These are phyloP conservation scores for Trichoderma citrinoviride DNA, from an alignment of 2,329 filamentous ascomycete genomes.

Conservation along the genomic window DNA sequence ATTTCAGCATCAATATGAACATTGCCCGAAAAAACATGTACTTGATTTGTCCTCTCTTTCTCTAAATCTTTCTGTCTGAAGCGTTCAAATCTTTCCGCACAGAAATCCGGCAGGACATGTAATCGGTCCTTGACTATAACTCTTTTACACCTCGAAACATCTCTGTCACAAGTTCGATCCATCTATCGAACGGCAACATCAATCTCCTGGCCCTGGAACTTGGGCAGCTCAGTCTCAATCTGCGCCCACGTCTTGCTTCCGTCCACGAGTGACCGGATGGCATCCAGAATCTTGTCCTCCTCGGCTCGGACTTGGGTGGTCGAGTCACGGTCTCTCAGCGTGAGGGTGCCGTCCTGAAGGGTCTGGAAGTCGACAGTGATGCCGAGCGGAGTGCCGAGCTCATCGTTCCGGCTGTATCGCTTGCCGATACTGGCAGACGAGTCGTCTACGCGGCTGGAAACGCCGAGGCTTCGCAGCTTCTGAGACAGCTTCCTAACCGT, in stretches of 20 bases:
- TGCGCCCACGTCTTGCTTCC: slow-evolving; percentile 61
- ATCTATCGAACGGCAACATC: slow-evolving; percentile 42
- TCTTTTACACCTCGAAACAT: background rate
- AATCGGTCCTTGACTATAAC: background rate
- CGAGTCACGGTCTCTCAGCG: slow-evolving; percentile 84
- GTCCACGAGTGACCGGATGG: slow-evolving; percentile 57
- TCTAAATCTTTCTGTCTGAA: background rate
- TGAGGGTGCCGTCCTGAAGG: slow-evolving; percentile 80
- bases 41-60: background rate
- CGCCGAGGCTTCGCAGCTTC: slow-evolving; percentile 70
- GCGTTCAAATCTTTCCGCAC: background rate
- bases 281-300: slow-evolving; percentile 74
- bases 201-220: slow-evolving; percentile 75
- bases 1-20: background rate
- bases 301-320: slow-evolving; percentile 86
- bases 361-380: slow-evolving; percentile 97
- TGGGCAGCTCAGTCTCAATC: slow-evolving; percentile 73
- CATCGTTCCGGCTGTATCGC: slow-evolving; percentile 91
- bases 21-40: background rate
- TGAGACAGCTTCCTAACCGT: slow-evolving; percentile 69
- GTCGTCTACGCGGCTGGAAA: slow-evolving; percentile 86
- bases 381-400: slow-evolving; percentile 89
- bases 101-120: background rate
- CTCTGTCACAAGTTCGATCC: background rate
- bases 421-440: slow-evolving; percentile 91